Conservation (phyloP, 2,329 filamentous ascomycete genomes). For the Trichoderma koningiopsis region DNA sequence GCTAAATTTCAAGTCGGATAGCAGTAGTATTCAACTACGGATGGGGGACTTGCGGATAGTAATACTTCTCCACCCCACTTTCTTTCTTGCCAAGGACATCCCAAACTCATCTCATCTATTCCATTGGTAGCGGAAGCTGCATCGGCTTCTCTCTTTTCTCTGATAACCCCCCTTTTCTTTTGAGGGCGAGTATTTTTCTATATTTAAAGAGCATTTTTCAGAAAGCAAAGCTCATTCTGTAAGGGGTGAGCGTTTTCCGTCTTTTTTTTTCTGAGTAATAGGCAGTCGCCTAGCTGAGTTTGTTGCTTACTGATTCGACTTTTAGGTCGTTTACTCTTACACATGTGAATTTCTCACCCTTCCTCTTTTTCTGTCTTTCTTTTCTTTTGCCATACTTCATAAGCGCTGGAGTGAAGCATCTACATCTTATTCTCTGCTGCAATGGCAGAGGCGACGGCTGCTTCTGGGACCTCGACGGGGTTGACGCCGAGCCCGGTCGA, state of each 20-base stretch:
- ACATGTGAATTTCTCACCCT: not conserved
- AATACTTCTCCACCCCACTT: not conserved
- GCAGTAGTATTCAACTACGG: not conserved
- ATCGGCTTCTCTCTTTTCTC: not conserved
- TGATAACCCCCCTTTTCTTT: not conserved
- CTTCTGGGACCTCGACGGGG: not conserved
- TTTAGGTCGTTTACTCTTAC: not conserved
- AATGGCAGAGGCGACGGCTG: constrained; percentile 19
- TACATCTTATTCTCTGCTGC: not conserved
- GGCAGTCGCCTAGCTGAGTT: not conserved
- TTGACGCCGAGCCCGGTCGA: not conserved
- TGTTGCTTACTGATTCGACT: not conserved
- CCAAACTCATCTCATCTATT: not conserved
- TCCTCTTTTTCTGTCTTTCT: not conserved
- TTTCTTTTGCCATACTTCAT: not conserved
- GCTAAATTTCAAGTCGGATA: not conserved
- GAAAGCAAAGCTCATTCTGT: not conserved
- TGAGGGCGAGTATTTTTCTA: not conserved
- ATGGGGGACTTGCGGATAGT: not conserved
- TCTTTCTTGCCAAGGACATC: not conserved
- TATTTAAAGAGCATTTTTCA: not conserved
- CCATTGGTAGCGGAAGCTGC: not conserved
- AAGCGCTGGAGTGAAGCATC: not conserved
- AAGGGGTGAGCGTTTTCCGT: not conserved
- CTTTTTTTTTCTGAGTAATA: not conserved